A percentile compares a stretch with the other conserved stretches of the same genome.
Conservation (phyloP, 2,329 filamentous ascomycete species). For the Sclerotiophoma versabilis region DNA sequence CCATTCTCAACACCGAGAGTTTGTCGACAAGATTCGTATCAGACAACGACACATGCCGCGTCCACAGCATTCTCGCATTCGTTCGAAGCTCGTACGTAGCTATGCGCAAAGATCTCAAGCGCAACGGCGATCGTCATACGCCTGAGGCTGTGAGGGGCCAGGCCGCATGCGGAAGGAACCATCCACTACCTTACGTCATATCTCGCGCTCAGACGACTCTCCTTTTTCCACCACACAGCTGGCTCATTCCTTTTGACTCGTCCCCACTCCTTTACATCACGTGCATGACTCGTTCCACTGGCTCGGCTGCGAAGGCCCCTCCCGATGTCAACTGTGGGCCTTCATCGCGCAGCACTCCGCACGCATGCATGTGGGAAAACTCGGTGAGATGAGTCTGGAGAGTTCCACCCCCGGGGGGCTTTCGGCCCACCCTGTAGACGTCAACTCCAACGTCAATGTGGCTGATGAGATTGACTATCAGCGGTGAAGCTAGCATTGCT, state of each 20-base stretch:
- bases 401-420: slow-evolving; percentile 15
- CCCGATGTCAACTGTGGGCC: slow-evolving; percentile 16
- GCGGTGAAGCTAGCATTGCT: background rate
- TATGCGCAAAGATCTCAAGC: background rate
- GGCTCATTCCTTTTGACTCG: background rate
- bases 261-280: slow-evolving; percentile 1
- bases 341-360: slow-evolving; percentile 9
- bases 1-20: background rate
- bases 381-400: slow-evolving; percentile 16
- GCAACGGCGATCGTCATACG: slow-evolving; percentile 9
- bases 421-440: slow-evolving; percentile 12
- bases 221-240: slow-evolving; percentile 3
- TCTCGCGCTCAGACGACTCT: slow-evolving; percentile 1
- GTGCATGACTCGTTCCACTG: background rate
- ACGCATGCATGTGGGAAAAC: slow-evolving; percentile 9
- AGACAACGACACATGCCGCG: background rate
- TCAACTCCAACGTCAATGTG: background rate
- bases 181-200: slow-evolving; percentile 9
- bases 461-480: background rate
- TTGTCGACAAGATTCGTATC: background rate
- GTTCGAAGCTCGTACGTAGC: background rate
- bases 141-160: slow-evolving; percentile 2
- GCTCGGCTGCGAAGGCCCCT: slow-evolving; percentile 4
- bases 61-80: background rate
- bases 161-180: slow-evolving; percentile 9